Evolutionary conservation across 2,329 filamentous ascomycete species (phyloP).

Genomic region (Capronia coronata): DNA sequence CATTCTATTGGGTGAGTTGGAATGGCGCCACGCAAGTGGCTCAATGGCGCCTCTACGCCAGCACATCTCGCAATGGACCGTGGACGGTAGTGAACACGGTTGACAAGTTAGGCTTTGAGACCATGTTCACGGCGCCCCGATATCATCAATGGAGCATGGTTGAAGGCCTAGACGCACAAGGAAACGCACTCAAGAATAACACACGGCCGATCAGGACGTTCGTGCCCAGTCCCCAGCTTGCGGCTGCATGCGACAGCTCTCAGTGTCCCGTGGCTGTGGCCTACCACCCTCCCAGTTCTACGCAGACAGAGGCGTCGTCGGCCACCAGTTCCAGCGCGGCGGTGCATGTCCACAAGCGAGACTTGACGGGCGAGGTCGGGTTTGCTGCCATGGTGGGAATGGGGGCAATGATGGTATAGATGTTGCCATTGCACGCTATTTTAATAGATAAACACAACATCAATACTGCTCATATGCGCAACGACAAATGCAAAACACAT

Average conservation of each 20-base stretch:
- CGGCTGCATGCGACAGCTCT: conserved; percentile 10
- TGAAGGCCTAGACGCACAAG: conserved; percentile 14
- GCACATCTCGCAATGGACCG: conserved; percentile 7
- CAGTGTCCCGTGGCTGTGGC: conserved; percentile 10
- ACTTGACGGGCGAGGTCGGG: conserved; percentile 4
- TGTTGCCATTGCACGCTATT: no score
- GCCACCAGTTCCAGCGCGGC: conserved; percentile 10
- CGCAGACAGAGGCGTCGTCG: background rate
- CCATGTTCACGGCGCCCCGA: conserved; percentile 28
- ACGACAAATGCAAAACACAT: no score
- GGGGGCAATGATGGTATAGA: conserved; percentile 2
- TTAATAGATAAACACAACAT: no score
- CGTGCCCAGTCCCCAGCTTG: conserved; percentile 18
- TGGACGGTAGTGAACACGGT: conserved; percentile 32
- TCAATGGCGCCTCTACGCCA: conserved; percentile 35
- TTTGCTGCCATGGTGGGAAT: conserved; percentile 14
- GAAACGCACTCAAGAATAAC: conserved; percentile 16
- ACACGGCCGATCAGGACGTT: conserved; percentile 19
- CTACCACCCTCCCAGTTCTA: conserved; percentile 2
- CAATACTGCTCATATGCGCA: no score
- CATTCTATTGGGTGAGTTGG: conserved; percentile 38
- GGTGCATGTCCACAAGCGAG: conserved; percentile 1
- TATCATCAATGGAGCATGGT: conserved; percentile 20
- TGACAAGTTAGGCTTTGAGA: conserved; percentile 37
- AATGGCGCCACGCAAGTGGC: conserved; percentile 46